phyloP scores from a whole-genome alignment of 2,329 filamentous ascomycete species.

The Aspergillus pseudonomiae region DNA sequence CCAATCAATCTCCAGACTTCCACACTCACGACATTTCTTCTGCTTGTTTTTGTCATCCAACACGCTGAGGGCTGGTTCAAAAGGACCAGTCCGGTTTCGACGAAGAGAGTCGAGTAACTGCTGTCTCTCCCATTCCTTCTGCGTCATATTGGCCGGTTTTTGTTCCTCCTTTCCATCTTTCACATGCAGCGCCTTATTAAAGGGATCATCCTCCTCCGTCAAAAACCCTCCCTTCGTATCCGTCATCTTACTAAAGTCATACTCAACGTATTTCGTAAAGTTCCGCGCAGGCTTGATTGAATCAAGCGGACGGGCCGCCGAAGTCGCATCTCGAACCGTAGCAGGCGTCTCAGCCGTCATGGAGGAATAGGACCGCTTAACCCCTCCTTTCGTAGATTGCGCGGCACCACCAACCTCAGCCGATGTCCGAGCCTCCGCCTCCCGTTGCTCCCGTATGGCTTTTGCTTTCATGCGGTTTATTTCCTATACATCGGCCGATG shows the following conservation, averaged over 20 bases:
- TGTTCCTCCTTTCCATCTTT: constrained; percentile 56
- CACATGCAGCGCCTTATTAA: constrained; percentile 74
- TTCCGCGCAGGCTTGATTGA: constrained; percentile 77
- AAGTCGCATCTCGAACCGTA: constrained; percentile 65
- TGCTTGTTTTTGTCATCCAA: constrained; percentile 64
- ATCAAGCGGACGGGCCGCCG: constrained; percentile 44
- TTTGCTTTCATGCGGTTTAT: constrained; percentile 86
- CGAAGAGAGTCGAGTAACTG: constrained; percentile 74
- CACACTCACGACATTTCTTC: constrained; percentile 83
- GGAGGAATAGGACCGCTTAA: constrained; percentile 71
- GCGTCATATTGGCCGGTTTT: constrained; percentile 84
- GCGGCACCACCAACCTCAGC: constrained; percentile 33
- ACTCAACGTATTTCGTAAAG: constrained; percentile 93
- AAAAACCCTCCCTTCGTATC: constrained; percentile 97
- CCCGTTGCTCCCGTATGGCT: constrained; percentile 74
- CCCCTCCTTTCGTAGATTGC: constrained; percentile 63
- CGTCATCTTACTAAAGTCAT: constrained; percentile 97
- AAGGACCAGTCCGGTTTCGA: constrained; percentile 76
- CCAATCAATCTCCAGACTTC: constrained; percentile 85
- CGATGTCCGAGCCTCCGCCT: constrained; percentile 59
- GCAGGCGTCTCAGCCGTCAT: constrained; percentile 60
- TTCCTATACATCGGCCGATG: constrained; percentile 61
- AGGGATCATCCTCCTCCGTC: constrained; percentile 86
- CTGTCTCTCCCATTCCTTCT: constrained; percentile 86
- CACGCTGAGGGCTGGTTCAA: constrained; percentile 84